A percentile compares a stretch with the other conserved stretches of the same genome.
phyloP scores from a whole-genome alignment of 768 basidiomycete species.

The Saitozyma podzolica region DNA sequence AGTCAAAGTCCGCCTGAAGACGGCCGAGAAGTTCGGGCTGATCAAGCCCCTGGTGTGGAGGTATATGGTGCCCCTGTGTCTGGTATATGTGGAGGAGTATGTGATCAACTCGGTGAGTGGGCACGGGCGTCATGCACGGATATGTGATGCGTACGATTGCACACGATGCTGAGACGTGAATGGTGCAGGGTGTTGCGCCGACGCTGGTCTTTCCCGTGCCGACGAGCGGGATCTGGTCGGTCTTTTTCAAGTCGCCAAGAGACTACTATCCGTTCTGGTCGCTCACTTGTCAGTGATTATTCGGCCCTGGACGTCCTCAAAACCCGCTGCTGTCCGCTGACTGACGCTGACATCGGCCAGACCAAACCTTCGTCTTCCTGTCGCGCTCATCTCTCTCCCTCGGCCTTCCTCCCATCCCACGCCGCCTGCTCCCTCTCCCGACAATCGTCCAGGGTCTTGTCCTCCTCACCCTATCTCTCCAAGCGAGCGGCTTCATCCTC shows the following conservation, averaged over 20 bases:
- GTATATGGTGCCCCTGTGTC: constrained; percentile 84
- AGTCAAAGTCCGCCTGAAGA: constrained; percentile 59
- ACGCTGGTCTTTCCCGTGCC: constrained; percentile 87
- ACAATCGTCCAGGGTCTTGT: constrained; percentile 71
- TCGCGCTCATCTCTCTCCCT: constrained; percentile 88
- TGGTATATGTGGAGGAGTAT: constrained; percentile 63
- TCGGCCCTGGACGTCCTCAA: background rate
- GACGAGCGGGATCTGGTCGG: constrained; percentile 64
- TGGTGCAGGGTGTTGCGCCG: constrained; percentile 85
- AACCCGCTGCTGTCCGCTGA: background rate
- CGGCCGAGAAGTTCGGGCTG: constrained; percentile 74
- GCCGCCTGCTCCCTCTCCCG: constrained; percentile 68
- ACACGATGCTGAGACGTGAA: constrained; percentile 41
- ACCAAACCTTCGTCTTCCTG: constrained; percentile 78
- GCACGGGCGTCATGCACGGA: background rate
- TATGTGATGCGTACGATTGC: constrained; percentile 1
- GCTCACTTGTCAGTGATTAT: constrained; percentile 23
- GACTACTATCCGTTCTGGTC: constrained; percentile 93
- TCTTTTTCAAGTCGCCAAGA: constrained; percentile 75
- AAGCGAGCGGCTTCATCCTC: constrained; percentile 52
- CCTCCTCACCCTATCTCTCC: constrained; percentile 53
- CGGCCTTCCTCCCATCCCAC: constrained; percentile 75
- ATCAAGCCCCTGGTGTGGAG: constrained; percentile 73
- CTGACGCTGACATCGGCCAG: constrained; percentile 21
- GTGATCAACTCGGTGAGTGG: constrained; percentile 57